These are phyloP conservation scores for Colletotrichum godetiae DNA, from an alignment of 2,329 filamentous ascomycete genomes.

Conservation along the genomic window DNA sequence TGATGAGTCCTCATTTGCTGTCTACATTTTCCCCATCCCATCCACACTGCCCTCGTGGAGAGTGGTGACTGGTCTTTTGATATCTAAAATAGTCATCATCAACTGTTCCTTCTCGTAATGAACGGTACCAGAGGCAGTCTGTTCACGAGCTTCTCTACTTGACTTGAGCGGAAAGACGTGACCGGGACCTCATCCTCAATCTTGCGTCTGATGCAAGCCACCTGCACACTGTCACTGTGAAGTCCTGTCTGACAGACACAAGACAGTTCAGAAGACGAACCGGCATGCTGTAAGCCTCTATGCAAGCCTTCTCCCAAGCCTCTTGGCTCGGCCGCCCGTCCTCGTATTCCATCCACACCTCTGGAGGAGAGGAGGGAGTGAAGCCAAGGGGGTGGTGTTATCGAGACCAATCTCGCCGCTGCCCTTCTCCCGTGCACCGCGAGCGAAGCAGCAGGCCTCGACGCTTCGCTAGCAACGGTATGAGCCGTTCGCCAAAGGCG, in stretches of 20 bases:
- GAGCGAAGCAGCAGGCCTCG: constrained; percentile 4
- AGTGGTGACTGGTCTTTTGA: background rate
- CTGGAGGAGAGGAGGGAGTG: background rate
- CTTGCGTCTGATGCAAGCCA: constrained; percentile 26
- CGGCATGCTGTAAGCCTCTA: constrained; percentile 24
- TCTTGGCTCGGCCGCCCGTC: constrained; percentile 29
- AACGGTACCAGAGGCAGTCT: background rate
- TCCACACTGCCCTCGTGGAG: background rate
- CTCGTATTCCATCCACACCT: constrained; percentile 25
- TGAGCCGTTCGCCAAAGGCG: background rate
- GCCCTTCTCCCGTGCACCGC: background rate
- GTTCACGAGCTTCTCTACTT: background rate
- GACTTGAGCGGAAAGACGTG: background rate
- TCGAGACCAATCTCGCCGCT: constrained; percentile 26
- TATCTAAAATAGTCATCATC: background rate
- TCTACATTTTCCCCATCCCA: background rate
- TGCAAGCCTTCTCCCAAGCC: constrained; percentile 28
- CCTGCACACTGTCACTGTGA: background rate
- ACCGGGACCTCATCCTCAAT: background rate
- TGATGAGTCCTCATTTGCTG: constrained; percentile 10
- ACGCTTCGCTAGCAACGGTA: background rate
- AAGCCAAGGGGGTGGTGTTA: constrained; percentile 10
- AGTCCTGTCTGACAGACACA: background rate
- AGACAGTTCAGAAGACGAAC: constrained; percentile 8
- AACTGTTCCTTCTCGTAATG: background rate